A percentile compares a stretch with the other conserved stretches of the same genome.
phyloP scores from a whole-genome alignment of 371 early-diverging fungal genomes.

The Mucor saturninus region DNA sequence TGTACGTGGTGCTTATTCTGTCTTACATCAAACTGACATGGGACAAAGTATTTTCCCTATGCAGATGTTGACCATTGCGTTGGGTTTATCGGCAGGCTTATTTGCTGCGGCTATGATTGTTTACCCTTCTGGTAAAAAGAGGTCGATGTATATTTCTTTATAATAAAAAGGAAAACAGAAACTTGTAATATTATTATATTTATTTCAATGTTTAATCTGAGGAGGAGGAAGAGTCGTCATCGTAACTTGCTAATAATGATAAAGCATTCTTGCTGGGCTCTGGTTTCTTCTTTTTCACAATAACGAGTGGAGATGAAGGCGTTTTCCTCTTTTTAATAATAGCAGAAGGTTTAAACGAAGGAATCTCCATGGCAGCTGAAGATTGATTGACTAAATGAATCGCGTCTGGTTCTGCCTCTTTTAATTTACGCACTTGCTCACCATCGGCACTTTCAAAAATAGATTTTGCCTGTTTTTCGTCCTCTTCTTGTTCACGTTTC shows the following conservation, averaged over 20 bases:
- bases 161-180: constrained; percentile 9
- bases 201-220: constrained; percentile 8
- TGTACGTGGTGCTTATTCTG: constrained; percentile 49
- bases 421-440: constrained; percentile 68
- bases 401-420: constrained; percentile 55
- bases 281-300: constrained; percentile 46
- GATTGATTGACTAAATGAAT: constrained; percentile 48
- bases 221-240: constrained; percentile 17
- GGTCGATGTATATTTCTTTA: constrained; percentile 44
- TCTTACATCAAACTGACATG: constrained; percentile 40
- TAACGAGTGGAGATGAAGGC: constrained; percentile 9
- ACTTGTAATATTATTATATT: background rate
- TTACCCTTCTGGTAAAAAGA: constrained; percentile 46
- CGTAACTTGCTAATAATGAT: constrained; percentile 41
- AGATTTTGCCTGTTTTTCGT: constrained; percentile 65
- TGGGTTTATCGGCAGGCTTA: constrained; percentile 48
- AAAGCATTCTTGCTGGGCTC: constrained; percentile 23
- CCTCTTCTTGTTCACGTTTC: constrained; percentile 69
- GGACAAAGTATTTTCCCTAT: constrained; percentile 37
- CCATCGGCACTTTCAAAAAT: constrained; percentile 77
- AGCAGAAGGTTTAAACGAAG: constrained; percentile 47
- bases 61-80: constrained; percentile 45
- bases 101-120: constrained; percentile 54
- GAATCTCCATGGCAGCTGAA: constrained; percentile 33
- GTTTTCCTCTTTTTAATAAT: constrained; percentile 28